Conservation (phyloP, 805 yeast species). For the Schwanniomyces pseudopolymorphus region DNA sequence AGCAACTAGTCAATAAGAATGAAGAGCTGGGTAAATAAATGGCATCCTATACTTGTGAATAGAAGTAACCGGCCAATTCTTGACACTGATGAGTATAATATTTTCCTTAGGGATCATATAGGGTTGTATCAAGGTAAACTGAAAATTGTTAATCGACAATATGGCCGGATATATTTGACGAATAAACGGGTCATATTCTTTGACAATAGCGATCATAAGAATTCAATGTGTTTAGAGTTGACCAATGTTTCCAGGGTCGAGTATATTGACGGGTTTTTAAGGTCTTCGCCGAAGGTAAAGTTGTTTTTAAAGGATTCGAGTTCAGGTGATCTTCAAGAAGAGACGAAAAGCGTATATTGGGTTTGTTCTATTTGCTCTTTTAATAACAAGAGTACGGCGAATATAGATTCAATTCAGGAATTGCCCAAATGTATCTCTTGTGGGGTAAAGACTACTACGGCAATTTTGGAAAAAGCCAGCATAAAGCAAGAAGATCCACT, state of each 20-base stretch:
- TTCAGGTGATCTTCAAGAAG: background rate
- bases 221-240: slow-evolving; percentile 50
- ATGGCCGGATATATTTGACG: slow-evolving; percentile 80
- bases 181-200: slow-evolving; percentile 71
- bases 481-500: background rate
- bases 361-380: slow-evolving; percentile 87
- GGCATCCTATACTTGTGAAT: slow-evolving; percentile 39
- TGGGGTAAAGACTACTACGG: slow-evolving; percentile 29
- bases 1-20: slow-evolving; percentile 7
- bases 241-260: slow-evolving; percentile 40
- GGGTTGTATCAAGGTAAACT: slow-evolving; percentile 80
- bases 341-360: slow-evolving; percentile 51
- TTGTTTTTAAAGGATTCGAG: slow-evolving; percentile 16
- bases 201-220: slow-evolving; percentile 42
- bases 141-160: slow-evolving; percentile 62
- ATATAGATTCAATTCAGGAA: slow-evolving; percentile 15
- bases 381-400: slow-evolving; percentile 43
- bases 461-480: slow-evolving; percentile 5
- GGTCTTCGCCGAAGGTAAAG: slow-evolving; percentile 77
- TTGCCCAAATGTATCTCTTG: slow-evolving; percentile 39
- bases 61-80: slow-evolving; percentile 40
- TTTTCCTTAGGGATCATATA: slow-evolving; percentile 39
- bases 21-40: slow-evolving; percentile 18
- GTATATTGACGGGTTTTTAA: slow-evolving; percentile 56
- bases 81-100: slow-evolving; percentile 27